Conservation (phyloP, 2,329 filamentous ascomycete genomes). For the Neonectria punicea region DNA sequence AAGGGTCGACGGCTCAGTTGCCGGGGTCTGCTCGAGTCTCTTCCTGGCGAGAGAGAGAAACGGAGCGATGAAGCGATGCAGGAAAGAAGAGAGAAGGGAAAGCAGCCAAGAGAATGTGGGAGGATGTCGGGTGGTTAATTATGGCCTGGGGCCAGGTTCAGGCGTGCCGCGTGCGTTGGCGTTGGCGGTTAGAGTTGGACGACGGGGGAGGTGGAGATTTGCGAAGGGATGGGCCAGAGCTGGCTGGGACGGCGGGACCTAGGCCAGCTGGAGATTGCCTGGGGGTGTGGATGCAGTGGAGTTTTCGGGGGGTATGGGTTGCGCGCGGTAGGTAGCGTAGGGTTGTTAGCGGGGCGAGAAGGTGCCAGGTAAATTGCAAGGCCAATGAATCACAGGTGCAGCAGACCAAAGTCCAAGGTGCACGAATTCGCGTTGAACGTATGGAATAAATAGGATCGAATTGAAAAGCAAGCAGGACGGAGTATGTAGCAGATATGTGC, state of each 20-base stretch:
- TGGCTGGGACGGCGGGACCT: conserved; percentile 6
- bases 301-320: conserved; percentile 6
- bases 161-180: conserved; percentile 3
- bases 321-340: background rate
- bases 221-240: conserved; percentile 7
- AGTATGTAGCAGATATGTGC: too few species aligned
- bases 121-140: conserved; percentile 20
- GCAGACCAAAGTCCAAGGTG: background rate
- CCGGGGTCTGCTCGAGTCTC: background rate
- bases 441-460: background rate
- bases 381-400: conserved; percentile 18
- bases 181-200: conserved; percentile 19
- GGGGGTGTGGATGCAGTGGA: conserved; percentile 6
- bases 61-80: background rate
- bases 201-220: conserved; percentile 14
- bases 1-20: background rate
- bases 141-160: background rate
- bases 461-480: background rate
- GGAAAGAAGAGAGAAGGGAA: background rate
- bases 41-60: conserved; percentile 1
- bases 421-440: background rate
- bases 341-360: conserved; percentile 27
- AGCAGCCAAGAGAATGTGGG: background rate
- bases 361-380: conserved; percentile 37
- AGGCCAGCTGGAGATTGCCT: conserved; percentile 23